These are phyloP conservation scores for Botryobasidium botryosum DNA, from an alignment of 768 basidiomycete genomes.

Conservation along the genomic window DNA sequence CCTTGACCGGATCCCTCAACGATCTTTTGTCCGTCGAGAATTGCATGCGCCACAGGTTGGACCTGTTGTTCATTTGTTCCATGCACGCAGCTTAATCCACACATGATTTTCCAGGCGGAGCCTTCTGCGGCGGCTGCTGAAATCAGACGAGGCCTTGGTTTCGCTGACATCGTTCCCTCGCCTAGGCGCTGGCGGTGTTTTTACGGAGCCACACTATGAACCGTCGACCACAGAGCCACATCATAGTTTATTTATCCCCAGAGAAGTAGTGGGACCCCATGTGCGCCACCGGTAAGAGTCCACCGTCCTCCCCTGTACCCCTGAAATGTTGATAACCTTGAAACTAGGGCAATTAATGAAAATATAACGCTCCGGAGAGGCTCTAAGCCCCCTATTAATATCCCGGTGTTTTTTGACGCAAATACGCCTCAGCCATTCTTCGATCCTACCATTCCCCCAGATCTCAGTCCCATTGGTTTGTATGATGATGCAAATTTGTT, in stretches of 20 bases:
- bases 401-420: conserved; percentile 79
- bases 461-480: too few species aligned
- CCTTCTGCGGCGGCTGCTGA: too few species aligned
- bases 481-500: too few species aligned
- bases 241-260: conserved; percentile 82
- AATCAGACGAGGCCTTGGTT: conserved; percentile 81
- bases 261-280: conserved; percentile 87
- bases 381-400: conserved; percentile 86
- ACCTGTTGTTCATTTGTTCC: too few species aligned
- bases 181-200: conserved; percentile 70
- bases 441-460: too few species aligned
- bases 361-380: conserved; percentile 82
- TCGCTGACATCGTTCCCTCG: conserved; percentile 88
- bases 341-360: conserved; percentile 81
- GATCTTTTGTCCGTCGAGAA: conserved; percentile 79
- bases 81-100: not conserved
- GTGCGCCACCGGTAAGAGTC: conserved; percentile 94
- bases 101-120: too few species aligned
- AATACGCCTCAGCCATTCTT: conserved; percentile 78
- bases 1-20: conserved; percentile 75
- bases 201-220: conserved; percentile 90
- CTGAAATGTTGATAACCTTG: not conserved
- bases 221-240: conserved; percentile 74
- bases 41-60: conserved; percentile 84
- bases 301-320: conserved; percentile 21